Evolutionary conservation across 139 green algal genomes (phyloP).

Genomic region (Chlorella sp.): DNA sequence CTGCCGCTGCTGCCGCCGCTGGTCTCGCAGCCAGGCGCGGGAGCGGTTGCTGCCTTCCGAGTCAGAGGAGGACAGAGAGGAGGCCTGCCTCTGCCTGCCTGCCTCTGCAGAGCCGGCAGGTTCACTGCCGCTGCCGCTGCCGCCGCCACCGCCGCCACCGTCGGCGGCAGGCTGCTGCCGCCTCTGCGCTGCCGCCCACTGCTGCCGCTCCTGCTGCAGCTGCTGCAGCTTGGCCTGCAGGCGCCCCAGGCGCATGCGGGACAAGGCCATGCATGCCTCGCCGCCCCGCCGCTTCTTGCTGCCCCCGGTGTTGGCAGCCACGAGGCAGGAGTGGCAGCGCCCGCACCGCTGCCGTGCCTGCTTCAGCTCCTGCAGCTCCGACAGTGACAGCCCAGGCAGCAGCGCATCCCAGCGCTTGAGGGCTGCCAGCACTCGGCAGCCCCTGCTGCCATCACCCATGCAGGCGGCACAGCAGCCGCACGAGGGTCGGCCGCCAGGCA

Average conservation of each 20-base stretch:
- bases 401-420: conserved; percentile 30
- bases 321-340: conserved; percentile 4
- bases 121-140: neutral
- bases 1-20: conserved; percentile 1
- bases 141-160: neutral
- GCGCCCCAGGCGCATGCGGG: neutral
- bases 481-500: neutral
- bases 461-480: conserved; percentile 26
- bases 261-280: conserved; percentile 9
- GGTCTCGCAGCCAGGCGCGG: conserved; percentile 1
- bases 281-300: neutral
- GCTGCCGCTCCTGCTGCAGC: conserved; percentile 2
- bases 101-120: neutral
- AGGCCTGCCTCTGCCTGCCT: neutral
- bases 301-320: neutral
- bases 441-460: too few relatives aligned
- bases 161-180: neutral
- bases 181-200: neutral
- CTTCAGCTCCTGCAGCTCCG: neutral
- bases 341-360: conserved; percentile 2
- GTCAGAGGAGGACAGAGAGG: neutral
- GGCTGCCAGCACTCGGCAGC: conserved; percentile 13
- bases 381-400: conserved; percentile 9
- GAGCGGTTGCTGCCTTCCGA: conserved; percentile 26
- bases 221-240: neutral